Percentiles rank a stretch among this genome's conserved stretches.
phyloP scores from a whole-genome alignment of 495 filamentous ascomycete species.

The Hypoxylon trugodes region DNA sequence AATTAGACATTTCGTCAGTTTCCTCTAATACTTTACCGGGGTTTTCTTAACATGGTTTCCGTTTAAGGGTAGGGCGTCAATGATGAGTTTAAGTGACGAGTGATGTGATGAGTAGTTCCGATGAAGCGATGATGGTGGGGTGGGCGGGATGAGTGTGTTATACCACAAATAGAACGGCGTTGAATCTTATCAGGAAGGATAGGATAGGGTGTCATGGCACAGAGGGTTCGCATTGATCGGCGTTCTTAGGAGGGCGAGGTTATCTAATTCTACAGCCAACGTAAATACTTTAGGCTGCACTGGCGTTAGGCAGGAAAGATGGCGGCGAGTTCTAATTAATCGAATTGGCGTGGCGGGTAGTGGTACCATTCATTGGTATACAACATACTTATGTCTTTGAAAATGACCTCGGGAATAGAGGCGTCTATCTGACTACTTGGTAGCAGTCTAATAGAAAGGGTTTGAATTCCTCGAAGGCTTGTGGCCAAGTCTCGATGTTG shows the following conservation, averaged over 20 bases:
- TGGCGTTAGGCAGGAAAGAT: conserved; percentile 13
- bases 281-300: background rate
- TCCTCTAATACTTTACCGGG: background rate
- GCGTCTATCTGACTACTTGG: background rate
- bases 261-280: conserved; percentile 14
- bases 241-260: conserved; percentile 20
- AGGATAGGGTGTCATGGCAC: conserved; percentile 22
- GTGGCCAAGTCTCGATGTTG: too few species aligned
- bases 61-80: background rate
- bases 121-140: conserved; percentile 11
- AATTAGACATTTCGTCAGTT: background rate
- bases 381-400: background rate
- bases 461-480: background rate
- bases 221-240: conserved; percentile 28
- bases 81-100: conserved; percentile 11
- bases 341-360: too few species aligned
- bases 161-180: conserved; percentile 27
- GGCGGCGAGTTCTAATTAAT: background rate
- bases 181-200: conserved; percentile 16
- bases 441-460: background rate
- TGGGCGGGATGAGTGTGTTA: background rate
- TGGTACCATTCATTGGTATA: background rate
- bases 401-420: background rate
- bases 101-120: conserved; percentile 8
- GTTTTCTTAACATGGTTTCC: background rate